Evolutionary conservation across 257 asterid species (phyloP).

Genomic region (Eustoma russellianum): DNA sequence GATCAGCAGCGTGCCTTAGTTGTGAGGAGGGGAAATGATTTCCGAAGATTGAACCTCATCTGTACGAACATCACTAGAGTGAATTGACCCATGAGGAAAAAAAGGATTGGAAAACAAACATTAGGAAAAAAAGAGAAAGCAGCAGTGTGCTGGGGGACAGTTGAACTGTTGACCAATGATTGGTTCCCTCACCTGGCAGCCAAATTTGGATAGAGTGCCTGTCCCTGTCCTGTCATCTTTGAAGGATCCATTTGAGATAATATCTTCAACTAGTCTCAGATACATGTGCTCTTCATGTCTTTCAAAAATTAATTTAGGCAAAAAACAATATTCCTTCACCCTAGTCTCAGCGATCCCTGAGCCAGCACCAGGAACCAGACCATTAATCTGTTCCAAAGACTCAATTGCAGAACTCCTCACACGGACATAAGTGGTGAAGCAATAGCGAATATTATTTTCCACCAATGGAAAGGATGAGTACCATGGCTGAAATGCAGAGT

Average conservation of each 20-base stretch:
- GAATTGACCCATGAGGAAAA: too few species aligned
- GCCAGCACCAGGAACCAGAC: constrained; percentile 12
- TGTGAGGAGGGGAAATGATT: constrained; percentile 88
- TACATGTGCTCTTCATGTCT: constrained; percentile 83
- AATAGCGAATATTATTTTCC: constrained; percentile 49
- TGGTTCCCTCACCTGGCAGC: constrained; percentile 68
- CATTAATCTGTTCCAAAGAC: constrained; percentile 11
- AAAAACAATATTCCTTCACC: constrained; percentile 42
- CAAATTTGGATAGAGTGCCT: constrained; percentile 88
- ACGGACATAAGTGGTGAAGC: constrained; percentile 70
- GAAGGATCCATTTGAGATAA: constrained; percentile 53
- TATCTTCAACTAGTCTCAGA: constrained; percentile 74
- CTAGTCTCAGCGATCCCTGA: constrained; percentile 25
- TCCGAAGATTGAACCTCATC: constrained; percentile 90
- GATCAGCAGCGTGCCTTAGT: constrained; percentile 48
- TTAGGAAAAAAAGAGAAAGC: too few species aligned
- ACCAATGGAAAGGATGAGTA: constrained; percentile 56
- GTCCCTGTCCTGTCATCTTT: constrained; percentile 93
- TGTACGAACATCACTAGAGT: constrained; percentile 16
- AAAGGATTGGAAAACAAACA: too few species aligned
- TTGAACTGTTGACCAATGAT: too few species aligned
- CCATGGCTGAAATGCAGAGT: constrained; percentile 77
- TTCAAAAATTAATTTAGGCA: constrained; percentile 69
- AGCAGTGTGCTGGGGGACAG: too few species aligned
- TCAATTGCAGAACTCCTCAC: constrained; percentile 24